Percentiles rank a stretch among this genome's conserved stretches.
Evolutionary conservation across 164 flowering plant species (phyloP).

Genomic region (Taxillus chinensis): DNA sequence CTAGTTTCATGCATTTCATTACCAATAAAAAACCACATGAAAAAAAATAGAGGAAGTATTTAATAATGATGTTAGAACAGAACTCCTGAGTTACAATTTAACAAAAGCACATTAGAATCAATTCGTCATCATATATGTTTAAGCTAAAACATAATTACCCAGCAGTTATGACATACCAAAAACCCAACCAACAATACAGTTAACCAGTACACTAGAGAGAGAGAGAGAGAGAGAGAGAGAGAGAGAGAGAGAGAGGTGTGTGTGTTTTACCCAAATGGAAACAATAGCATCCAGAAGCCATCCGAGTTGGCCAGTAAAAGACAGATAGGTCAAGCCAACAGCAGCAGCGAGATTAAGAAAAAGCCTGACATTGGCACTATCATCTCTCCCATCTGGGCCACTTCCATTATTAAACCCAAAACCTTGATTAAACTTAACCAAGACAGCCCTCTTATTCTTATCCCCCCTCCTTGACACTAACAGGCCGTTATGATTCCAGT

Average conservation of each 20-base stretch:
- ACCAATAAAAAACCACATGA: too few relatives aligned
- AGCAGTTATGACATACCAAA: background rate
- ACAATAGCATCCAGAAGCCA: slow-evolving; percentile 91
- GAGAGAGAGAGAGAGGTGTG: slow-evolving; percentile 9
- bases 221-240: slow-evolving; percentile 1
- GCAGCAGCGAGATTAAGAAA: slow-evolving; percentile 84
- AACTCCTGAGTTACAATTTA: too few relatives aligned
- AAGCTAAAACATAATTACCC: too few relatives aligned
- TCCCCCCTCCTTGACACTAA: slow-evolving; percentile 17
- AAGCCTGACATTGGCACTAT: slow-evolving; percentile 40
- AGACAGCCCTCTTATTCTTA: slow-evolving; percentile 34
- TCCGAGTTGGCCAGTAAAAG: slow-evolving; percentile 85
- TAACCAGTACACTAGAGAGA: background rate
- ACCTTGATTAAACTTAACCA: slow-evolving; percentile 48
- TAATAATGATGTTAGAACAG: too few relatives aligned
- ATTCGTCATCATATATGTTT: too few relatives aligned
- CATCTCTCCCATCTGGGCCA: slow-evolving; percentile 31
- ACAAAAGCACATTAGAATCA: too few relatives aligned
- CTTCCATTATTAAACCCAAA: slow-evolving; percentile 53
- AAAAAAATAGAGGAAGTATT: too few relatives aligned
- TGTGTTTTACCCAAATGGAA: slow-evolving; percentile 64
- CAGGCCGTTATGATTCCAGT: slow-evolving; percentile 28
- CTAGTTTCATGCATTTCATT: too few relatives aligned
- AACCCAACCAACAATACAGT: background rate
- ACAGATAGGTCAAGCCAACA: slow-evolving; percentile 70